phyloP scores from a whole-genome alignment of 1,284 basidiomycete genomes.

The Termitomyces sp. region DNA sequence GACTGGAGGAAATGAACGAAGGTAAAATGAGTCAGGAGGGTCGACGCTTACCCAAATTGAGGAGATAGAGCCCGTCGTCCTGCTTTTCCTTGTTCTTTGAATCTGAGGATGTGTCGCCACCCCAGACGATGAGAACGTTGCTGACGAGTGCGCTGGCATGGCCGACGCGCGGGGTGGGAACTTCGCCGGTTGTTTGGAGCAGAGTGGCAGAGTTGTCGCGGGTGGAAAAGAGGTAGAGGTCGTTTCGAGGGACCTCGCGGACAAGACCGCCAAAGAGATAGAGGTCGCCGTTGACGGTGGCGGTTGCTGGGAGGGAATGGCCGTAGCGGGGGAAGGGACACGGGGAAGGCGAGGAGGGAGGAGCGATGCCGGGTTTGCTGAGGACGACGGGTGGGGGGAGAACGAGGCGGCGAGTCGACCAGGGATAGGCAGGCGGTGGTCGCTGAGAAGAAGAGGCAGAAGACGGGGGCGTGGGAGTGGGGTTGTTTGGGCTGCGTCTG shows the following conservation, averaged over 20 bases:
- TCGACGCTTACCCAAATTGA: conserved; percentile 79
- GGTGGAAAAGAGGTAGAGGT: conserved; percentile 88
- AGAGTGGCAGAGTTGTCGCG: conserved; percentile 74
- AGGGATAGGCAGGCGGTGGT: conserved; percentile 70
- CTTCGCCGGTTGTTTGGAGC: conserved; percentile 85
- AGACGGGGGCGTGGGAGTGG: not conserved
- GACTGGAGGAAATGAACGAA: conserved; percentile 38
- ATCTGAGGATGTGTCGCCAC: conserved; percentile 89
- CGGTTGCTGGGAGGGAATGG: conserved; percentile 86
- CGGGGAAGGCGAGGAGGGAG: conserved; percentile 61
- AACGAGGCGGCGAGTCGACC: conserved; percentile 67
- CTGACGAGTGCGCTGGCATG: conserved; percentile 95
- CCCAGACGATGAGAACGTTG: conserved; percentile 97
- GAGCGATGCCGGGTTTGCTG: conserved; percentile 53
- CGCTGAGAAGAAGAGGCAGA: conserved; percentile 31
- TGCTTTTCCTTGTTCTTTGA: conserved; percentile 73
- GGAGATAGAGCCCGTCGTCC: conserved; percentile 92
- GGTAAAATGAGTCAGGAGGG: not conserved
- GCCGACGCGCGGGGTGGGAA: conserved; percentile 88
- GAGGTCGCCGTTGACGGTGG: conserved; percentile 82
- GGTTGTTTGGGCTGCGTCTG: conserved; percentile 22
- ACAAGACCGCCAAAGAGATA: conserved; percentile 98
- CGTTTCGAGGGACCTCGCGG: conserved; percentile 86
- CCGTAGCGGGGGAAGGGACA: conserved; percentile 97
- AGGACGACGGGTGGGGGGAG: conserved; percentile 62